These are phyloP conservation scores for Syzygium aqueum DNA, from an alignment of 345 rosid species.

Conservation along the genomic window DNA sequence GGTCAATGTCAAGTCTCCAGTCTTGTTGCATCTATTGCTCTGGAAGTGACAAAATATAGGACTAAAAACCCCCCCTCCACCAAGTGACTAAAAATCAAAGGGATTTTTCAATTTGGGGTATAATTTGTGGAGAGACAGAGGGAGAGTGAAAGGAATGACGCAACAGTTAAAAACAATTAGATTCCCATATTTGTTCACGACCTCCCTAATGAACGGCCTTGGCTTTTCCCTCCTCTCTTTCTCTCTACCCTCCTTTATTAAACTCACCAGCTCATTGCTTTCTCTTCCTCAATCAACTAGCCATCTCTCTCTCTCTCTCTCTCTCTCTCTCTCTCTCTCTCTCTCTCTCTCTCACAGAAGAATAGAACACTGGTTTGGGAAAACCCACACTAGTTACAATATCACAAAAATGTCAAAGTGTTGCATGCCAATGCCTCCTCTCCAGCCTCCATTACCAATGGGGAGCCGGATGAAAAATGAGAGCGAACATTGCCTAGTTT, in stretches of 20 bases:
- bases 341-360: neutral
- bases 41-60: neutral
- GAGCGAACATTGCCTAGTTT: conserved; percentile 17
- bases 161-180: conserved; percentile 7
- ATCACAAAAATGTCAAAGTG: neutral
- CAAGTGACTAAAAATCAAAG: neutral
- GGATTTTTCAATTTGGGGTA: neutral
- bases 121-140: neutral
- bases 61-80: neutral
- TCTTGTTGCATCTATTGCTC: neutral
- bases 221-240: conserved; percentile 7
- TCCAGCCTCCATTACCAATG: neutral
- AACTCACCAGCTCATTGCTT: neutral
- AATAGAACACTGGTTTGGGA: neutral
- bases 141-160: neutral
- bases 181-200: conserved; percentile 8
- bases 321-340: neutral
- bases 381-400: neutral
- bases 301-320: neutral
- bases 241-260: neutral
- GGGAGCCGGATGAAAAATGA: neutral
- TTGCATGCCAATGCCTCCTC: neutral
- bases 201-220: conserved; percentile 8
- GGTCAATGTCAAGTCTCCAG: neutral
- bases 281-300: neutral